A percentile compares a stretch with the other conserved stretches of the same genome.
phyloP scores from a whole-genome alignment of 768 basidiomycete species.

The Podaxis sp. region DNA sequence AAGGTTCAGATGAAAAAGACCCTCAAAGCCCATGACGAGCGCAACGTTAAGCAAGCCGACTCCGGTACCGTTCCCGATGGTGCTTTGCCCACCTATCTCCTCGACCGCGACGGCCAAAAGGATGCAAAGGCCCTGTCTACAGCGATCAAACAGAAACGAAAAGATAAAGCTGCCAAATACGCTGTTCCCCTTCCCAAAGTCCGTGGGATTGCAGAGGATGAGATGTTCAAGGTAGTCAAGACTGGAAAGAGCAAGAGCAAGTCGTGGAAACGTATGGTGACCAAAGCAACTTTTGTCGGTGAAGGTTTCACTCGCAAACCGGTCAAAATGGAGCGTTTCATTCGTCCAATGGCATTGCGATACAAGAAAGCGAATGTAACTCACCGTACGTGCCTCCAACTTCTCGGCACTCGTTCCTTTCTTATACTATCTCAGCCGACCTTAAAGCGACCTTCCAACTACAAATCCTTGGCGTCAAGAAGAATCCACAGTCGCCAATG shows the following conservation, averaged over 20 bases:
- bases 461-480: slow-evolving; percentile 96
- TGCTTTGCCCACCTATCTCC: slow-evolving; percentile 90
- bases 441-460: slow-evolving; percentile 98
- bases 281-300: slow-evolving; percentile 98
- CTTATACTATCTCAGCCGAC: slow-evolving; percentile 57
- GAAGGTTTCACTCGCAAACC: slow-evolving; percentile 98
- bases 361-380: slow-evolving; percentile 99
- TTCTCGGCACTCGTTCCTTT: background rate
- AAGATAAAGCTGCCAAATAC: slow-evolving; percentile 98
- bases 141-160: slow-evolving; percentile 97
- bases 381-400: slow-evolving; percentile 65
- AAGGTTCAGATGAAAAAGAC: slow-evolving; percentile 99
- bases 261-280: slow-evolving; percentile 99
- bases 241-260: slow-evolving; percentile 96
- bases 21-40: slow-evolving; percentile 99
- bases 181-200: slow-evolving; percentile 96
- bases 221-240: slow-evolving; percentile 99
- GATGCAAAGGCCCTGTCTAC: slow-evolving; percentile 95
- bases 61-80: slow-evolving; percentile 79
- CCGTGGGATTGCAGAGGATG: slow-evolving; percentile 96
- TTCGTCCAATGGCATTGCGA: slow-evolving; percentile 94
- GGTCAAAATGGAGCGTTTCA: slow-evolving; percentile 98
- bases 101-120: slow-evolving; percentile 97
- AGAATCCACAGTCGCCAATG: slow-evolving; percentile 99
- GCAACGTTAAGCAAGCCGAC: slow-evolving; percentile 94